phyloP scores from a whole-genome alignment of 2,329 filamentous ascomycete species.

The Fusarium poae region DNA sequence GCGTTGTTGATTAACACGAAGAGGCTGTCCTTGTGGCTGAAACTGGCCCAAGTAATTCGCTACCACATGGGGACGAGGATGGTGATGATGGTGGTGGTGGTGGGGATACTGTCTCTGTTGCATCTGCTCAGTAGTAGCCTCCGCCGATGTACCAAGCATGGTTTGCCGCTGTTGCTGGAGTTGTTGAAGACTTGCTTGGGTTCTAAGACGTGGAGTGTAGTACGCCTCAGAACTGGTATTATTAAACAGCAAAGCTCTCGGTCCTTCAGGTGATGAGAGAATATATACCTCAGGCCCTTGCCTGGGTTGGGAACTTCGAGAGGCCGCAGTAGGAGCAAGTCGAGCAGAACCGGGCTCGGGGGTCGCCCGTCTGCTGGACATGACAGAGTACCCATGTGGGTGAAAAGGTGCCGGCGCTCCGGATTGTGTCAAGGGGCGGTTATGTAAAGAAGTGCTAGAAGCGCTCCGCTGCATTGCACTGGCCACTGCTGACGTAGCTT shows the following conservation, averaged over 20 bases:
- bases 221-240: slow-evolving; percentile 63
- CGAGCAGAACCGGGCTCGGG: slow-evolving; percentile 57
- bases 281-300: slow-evolving; percentile 68
- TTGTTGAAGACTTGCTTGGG: slow-evolving; percentile 42
- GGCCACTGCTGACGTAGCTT: slow-evolving; percentile 62
- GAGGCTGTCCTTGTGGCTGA: slow-evolving; percentile 27
- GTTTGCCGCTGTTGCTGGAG: slow-evolving; percentile 44
- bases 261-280: slow-evolving; percentile 70
- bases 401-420: slow-evolving; percentile 60
- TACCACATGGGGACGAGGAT: slow-evolving; percentile 26
- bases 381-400: slow-evolving; percentile 53
- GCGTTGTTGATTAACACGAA: slow-evolving; percentile 16
- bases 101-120: slow-evolving; percentile 47
- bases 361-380: slow-evolving; percentile 62
- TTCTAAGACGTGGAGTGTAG: slow-evolving; percentile 59
- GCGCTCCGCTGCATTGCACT: slow-evolving; percentile 66
- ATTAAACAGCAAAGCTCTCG: slow-evolving; percentile 69
- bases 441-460: slow-evolving; percentile 60
- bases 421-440: slow-evolving; percentile 53
- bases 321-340: slow-evolving; percentile 44
- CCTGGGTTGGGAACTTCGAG: slow-evolving; percentile 36
- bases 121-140: slow-evolving; percentile 34
- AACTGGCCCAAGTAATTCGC: slow-evolving; percentile 29
- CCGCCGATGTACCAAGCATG: slow-evolving; percentile 29
- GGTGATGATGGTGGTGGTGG: slow-evolving; percentile 49